Base-by-base conservation (phyloP, 139 green algal genomes). In the Spirogloea muscicola region DNA sequence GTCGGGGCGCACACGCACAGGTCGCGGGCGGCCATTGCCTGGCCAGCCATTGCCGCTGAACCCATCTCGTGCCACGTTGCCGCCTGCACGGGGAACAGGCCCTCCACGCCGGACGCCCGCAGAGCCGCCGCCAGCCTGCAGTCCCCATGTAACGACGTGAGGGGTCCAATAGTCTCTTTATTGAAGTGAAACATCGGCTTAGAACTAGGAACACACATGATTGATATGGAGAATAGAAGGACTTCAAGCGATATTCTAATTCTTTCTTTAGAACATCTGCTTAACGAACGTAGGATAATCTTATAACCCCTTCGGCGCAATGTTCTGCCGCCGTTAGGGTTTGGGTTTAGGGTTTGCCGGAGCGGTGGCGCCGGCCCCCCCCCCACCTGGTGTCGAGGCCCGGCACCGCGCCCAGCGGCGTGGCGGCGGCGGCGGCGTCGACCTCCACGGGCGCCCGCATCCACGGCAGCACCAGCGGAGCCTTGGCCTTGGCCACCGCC, bases 1-100 rank as follows among this genome's bases (percentile, higher is more conserved):
- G 91, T 96, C 72, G 96, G 91, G 9, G 91, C 91, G 9, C 91
- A 91, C 34, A 91, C 91, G 88, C 95, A 88, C 3, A 96, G 84
- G 82, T 96, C 91, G 33, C 91, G 44, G n/a, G 38, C 68, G n/a
- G n/a, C n/a, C n/a, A n/a, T n/a, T n/a, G n/a, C n/a, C n/a, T n/a
- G n/a, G 27, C 0, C 49, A 27, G 31, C 34, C 49, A 27, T 60
- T 27, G 13, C 10, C 34, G 49, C 16, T 59, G n/a, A 10, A 67
- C 66, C 49, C 1, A 79, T 25, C 16, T 82, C 46, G 16, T 34
- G 25, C 74, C 74, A 82, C 31, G 79, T 48, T 31, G 74, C 44
- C 25, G 29, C 44, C 72, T 82, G 74, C 46, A 82, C 74, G 21
- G 74, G 74, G 33, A 82, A 82, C n/a, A 82, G 74, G 10, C 25